Percentiles rank a stretch among this genome's conserved stretches.
These are phyloP conservation scores for Talaromyces marneffei DNA, from an alignment of 2,329 filamentous ascomycete species.

Conservation along the genomic window DNA sequence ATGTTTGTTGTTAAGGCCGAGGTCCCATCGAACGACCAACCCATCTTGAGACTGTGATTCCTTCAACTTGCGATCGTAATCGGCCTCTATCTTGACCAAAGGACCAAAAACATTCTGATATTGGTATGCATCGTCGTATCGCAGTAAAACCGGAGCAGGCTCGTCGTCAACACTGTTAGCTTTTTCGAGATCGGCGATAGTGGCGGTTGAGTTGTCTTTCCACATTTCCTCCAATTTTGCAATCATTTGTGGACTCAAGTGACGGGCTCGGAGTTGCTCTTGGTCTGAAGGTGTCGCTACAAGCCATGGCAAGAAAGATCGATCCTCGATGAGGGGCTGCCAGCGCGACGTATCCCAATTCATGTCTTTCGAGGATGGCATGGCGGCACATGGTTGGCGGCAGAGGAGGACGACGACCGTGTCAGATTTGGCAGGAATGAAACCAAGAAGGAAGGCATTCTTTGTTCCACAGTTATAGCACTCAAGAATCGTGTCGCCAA, in stretches of 20 bases:
- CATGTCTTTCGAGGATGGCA: slow-evolving; percentile 97
- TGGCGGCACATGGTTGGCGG: slow-evolving; percentile 90
- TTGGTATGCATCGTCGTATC: slow-evolving; percentile 95
- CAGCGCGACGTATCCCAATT: slow-evolving; percentile 98
- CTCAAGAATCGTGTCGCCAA: slow-evolving; percentile 93
- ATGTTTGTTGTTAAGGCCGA: slow-evolving; percentile 95
- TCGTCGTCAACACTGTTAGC: slow-evolving; percentile 89
- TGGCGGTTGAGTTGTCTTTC: slow-evolving; percentile 90
- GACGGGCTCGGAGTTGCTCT: slow-evolving; percentile 89
- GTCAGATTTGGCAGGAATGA: slow-evolving; percentile 97
- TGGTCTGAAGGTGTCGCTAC: slow-evolving; percentile 84
- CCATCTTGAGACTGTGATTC: slow-evolving; percentile 96
- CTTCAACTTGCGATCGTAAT: slow-evolving; percentile 98
- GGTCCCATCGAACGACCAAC: slow-evolving; percentile 89
- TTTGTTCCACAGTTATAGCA: slow-evolving; percentile 99
- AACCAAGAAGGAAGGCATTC: slow-evolving; percentile 94
- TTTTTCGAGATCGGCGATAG: slow-evolving; percentile 86
- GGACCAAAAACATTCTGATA: slow-evolving; percentile 99
- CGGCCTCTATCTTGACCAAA: slow-evolving; percentile 96
- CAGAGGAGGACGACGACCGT: slow-evolving; percentile 96
- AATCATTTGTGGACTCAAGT: slow-evolving; percentile 89
- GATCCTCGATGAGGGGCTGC: slow-evolving; percentile 96
- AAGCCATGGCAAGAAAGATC: slow-evolving; percentile 90
- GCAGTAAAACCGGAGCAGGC: slow-evolving; percentile 81
- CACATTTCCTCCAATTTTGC: slow-evolving; percentile 96